These are phyloP conservation scores for Suillus hirtellus DNA, from an alignment of 768 basidiomycete species.

Conservation along the genomic window DNA sequence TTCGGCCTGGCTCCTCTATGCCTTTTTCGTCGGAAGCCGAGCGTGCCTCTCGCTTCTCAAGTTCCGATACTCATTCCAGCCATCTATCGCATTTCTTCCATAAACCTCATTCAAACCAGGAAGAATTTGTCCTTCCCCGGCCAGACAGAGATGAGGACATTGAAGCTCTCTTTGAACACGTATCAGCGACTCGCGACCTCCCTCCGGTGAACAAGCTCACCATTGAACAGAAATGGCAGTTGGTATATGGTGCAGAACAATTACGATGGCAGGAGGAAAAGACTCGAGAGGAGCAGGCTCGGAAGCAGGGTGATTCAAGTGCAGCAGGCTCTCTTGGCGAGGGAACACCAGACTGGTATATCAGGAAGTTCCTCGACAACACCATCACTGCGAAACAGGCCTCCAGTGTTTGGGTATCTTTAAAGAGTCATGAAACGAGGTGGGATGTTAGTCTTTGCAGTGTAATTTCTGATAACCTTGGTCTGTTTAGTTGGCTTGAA, in stretches of 20 bases:
- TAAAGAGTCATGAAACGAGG: slow-evolving; percentile 82
- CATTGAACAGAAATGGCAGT: slow-evolving; percentile 88
- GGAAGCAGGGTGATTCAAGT: slow-evolving; percentile 59
- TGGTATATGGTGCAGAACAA: slow-evolving; percentile 83
- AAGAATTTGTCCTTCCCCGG: slow-evolving; percentile 73
- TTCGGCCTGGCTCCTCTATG: slow-evolving; percentile 51
- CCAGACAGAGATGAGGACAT: slow-evolving; percentile 79
- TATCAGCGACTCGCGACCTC: slow-evolving; percentile 70
- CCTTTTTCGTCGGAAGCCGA: slow-evolving; percentile 59
- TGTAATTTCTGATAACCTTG: slow-evolving; percentile 19
- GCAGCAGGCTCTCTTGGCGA: slow-evolving; percentile 53
- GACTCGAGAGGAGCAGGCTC: slow-evolving; percentile 60
- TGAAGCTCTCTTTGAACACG: slow-evolving; percentile 75
- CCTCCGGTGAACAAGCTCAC: slow-evolving; percentile 57
- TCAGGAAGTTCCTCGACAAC: slow-evolving; percentile 85
- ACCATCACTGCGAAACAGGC: slow-evolving; percentile 84
- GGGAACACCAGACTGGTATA: slow-evolving; percentile 90
- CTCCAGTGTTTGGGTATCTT: slow-evolving; percentile 67
- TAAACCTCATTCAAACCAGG: slow-evolving; percentile 45
- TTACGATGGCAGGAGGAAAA: slow-evolving; percentile 76
- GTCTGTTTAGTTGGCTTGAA: slow-evolving; percentile 67
- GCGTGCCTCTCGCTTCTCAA: slow-evolving; percentile 62
- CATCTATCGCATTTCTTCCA: slow-evolving; percentile 55
- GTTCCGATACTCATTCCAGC: slow-evolving; percentile 46
- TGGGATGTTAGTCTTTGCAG: slow-evolving; percentile 35